Percentiles rank a stretch among this genome's conserved stretches.
Conservation (phyloP, 73 alveolate genomes). For the Paramecium sonneborni region DNA sequence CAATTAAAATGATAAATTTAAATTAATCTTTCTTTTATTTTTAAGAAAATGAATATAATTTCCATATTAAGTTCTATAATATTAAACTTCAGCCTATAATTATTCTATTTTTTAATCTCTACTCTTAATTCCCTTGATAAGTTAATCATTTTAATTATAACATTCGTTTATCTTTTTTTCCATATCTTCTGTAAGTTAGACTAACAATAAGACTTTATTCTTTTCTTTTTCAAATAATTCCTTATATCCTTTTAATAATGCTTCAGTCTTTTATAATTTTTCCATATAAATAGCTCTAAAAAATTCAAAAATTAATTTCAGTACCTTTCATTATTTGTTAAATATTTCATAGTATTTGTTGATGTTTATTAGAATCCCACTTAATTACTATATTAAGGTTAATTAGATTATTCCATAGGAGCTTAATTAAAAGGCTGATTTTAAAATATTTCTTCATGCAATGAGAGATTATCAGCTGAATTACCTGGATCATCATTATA, state of each 20-base stretch:
- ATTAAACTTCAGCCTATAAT: not conserved
- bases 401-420: not conserved
- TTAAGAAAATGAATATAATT: constrained; percentile 15
- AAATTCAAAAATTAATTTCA: not conserved
- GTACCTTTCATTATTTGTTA: constrained; percentile 44
- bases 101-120: constrained; percentile 28
- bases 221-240: constrained; percentile 50
- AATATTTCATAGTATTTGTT: not conserved
- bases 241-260: constrained; percentile 34
- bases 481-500: constrained; percentile 28
- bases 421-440: not conserved
- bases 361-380: not conserved
- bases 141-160: not conserved
- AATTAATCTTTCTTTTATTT: constrained; percentile 31
- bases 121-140: not conserved
- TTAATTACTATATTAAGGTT: not conserved
- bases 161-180: not conserved
- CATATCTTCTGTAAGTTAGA: not conserved
- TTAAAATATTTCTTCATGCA: not conserved
- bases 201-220: not conserved
- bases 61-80: constrained; percentile 47
- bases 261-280: not conserved
- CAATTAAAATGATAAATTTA: constrained; percentile 15
- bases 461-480: not conserved
- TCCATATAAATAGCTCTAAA: constrained; percentile 5